Evolutionary conservation across 345 rosid species (phyloP), one percentile per base, ranked within the genome.

Genomic region (Turritis glabra): DNA sequence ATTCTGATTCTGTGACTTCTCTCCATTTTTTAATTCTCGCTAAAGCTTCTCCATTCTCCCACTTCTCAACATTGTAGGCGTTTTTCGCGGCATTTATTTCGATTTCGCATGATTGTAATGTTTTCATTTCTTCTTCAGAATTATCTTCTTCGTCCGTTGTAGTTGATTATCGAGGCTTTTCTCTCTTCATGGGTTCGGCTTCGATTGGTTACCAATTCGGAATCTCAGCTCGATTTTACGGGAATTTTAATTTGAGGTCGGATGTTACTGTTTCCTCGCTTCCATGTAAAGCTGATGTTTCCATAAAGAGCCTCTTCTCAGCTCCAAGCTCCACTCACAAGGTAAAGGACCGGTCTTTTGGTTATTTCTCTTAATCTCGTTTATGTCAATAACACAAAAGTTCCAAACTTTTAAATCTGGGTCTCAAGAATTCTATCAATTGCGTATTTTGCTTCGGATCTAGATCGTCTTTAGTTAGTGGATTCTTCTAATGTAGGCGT

Each of bases 111-210:
- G 63, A 40, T 32, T 55, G 11, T 37, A 8, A 48, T 22, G n/a
- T 14, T 19, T 18, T 46, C 8, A 33, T 57, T 10, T 22, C 14
- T 38, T 50, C n/a, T 40, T 14, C 46, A 40, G n/a, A 40, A 37
- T 37, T 37, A 4, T 40, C 46, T 40, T 40, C 19, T 1, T 44
- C 22, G 4, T 41, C 46, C 18, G 46, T 41, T 14, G 4, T 15
- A 17, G 3, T 44, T 44, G 50, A 2, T 44, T 14, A 13, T 40
- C 17, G 17, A 40, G 17, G 46, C 46, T 44, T 8, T 40, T 40
- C 5, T 44, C 50, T 22, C 15, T 27, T 50, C 17, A 91, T 89
- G 97, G 89, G 78, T 68, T 72, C 90, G 69, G 50, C 84, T 72
- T 60, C 83, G 51, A 64, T 82, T 65, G 85, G 73, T 70, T 82